Percentiles rank a stretch among this genome's conserved stretches.
Conservation (phyloP, 495 filamentous ascomycete species). For the Xylaria grammica region DNA sequence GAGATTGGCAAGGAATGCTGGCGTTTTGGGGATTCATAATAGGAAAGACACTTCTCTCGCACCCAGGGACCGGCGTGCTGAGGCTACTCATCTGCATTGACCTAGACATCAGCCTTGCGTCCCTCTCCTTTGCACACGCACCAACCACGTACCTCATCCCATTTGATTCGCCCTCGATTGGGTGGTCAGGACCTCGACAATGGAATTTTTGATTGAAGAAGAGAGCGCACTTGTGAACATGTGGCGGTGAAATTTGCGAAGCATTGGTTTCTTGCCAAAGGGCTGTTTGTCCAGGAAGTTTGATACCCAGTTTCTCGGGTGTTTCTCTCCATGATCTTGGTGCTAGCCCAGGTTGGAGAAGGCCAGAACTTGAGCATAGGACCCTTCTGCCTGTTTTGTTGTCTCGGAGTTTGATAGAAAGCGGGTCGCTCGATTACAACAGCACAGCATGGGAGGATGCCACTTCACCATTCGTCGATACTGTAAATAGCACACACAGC, state of each 20-base stretch:
- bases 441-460: constrained; percentile 13
- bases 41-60: constrained; percentile 40
- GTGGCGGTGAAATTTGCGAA: constrained; percentile 19
- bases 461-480: constrained; percentile 25
- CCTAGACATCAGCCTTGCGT: constrained; percentile 38
- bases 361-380: constrained; percentile 9
- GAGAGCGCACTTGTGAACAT: constrained; percentile 25
- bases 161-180: constrained; percentile 24
- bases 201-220: neutral
- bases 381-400: constrained; percentile 7
- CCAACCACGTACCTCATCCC: constrained; percentile 37
- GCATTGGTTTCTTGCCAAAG: constrained; percentile 22
- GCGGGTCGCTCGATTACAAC: constrained; percentile 22
- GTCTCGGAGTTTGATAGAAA: constrained; percentile 21
- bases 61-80: constrained; percentile 34
- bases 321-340: constrained; percentile 19
- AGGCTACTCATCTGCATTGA: constrained; percentile 32
- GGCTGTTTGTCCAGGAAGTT: constrained; percentile 23
- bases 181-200: neutral
- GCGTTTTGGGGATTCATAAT: constrained; percentile 41
- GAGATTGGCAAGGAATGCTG: constrained; percentile 36
- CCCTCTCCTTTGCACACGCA: constrained; percentile 35
- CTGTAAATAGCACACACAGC: constrained; percentile 39
- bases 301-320: constrained; percentile 12
- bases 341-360: constrained; percentile 20